Conservation (phyloP, 1,284 basidiomycete species). For the Paramarasmius palmivorus region DNA sequence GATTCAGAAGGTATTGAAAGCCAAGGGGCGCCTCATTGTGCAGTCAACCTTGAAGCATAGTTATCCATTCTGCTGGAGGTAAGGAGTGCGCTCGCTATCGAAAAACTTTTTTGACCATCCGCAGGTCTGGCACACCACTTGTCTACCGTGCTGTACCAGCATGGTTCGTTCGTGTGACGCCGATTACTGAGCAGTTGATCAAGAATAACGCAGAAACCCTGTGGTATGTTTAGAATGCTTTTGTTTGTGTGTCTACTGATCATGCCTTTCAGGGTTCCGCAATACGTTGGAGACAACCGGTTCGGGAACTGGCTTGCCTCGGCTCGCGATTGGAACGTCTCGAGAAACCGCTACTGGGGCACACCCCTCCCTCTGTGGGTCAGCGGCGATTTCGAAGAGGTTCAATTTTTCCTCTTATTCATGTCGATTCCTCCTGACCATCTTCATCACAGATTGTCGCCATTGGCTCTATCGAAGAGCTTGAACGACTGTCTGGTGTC, state of each 20-base stretch:
- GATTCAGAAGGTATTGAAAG: constrained; percentile 92
- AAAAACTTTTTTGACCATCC: constrained; percentile 3
- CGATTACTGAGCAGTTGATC: constrained; percentile 84
- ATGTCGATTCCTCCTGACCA: constrained; percentile 4
- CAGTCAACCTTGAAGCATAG: constrained; percentile 88
- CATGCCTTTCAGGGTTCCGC: constrained; percentile 73
- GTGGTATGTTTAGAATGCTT: constrained; percentile 59
- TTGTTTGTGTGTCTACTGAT: background rate
- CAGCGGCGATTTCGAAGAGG: constrained; percentile 92
- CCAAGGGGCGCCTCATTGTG: constrained; percentile 85
- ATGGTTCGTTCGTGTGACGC: constrained; percentile 94
- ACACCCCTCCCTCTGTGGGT: constrained; percentile 98
- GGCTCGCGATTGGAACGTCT: constrained; percentile 98
- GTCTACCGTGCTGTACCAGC: constrained; percentile 96
- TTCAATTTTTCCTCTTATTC: constrained; percentile 29
- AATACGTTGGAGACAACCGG: constrained; percentile 85
- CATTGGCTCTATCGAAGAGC: constrained; percentile 86
- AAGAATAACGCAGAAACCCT: constrained; percentile 89
- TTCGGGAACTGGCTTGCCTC: constrained; percentile 98
- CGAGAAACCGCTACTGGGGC: constrained; percentile 99
- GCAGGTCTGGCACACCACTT: constrained; percentile 90
- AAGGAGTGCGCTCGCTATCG: constrained; percentile 17
- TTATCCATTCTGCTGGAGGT: constrained; percentile 99
- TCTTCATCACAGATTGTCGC: constrained; percentile 67
- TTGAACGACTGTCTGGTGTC: constrained; percentile 87